Percentiles rank a stretch among this genome's conserved stretches.
These are phyloP conservation scores for Lepidium africanum DNA, from an alignment of 345 rosid species.

Conservation along the genomic window DNA sequence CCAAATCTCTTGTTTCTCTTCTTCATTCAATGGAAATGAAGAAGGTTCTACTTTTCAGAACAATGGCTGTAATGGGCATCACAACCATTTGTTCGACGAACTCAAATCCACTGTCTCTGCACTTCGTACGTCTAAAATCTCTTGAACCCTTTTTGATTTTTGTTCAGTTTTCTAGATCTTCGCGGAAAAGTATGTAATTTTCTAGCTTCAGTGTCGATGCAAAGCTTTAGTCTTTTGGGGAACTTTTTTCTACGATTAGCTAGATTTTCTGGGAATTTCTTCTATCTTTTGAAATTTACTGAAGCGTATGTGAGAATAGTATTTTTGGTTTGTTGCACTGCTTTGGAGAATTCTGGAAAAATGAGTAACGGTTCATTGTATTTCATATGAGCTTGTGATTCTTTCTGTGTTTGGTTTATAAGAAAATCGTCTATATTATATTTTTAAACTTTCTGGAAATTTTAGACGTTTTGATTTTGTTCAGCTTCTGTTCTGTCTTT, in stretches of 20 bases:
- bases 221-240: background rate
- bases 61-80: conserved; percentile 4
- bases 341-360: background rate
- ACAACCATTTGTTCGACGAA: conserved; percentile 8
- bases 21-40: background rate
- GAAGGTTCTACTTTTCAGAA: conserved; percentile 4
- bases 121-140: conserved; percentile 24
- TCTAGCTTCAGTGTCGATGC: background rate
- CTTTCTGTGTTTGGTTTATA: background rate
- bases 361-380: background rate
- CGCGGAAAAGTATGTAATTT: background rate
- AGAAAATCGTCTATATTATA: background rate
- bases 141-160: background rate
- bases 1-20: background rate
- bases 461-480: background rate
- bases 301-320: background rate
- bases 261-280: background rate
- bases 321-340: background rate
- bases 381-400: background rate
- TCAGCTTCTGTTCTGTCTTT: conserved; percentile 3
- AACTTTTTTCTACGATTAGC: no score
- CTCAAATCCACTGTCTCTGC: conserved; percentile 30
- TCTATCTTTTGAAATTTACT: background rate
- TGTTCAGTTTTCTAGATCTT: background rate
- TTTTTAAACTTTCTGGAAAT: background rate